Evolutionary conservation across 2,329 filamentous ascomycete genomes (phyloP).

Genomic region (Paecilomyces niveus): DNA sequence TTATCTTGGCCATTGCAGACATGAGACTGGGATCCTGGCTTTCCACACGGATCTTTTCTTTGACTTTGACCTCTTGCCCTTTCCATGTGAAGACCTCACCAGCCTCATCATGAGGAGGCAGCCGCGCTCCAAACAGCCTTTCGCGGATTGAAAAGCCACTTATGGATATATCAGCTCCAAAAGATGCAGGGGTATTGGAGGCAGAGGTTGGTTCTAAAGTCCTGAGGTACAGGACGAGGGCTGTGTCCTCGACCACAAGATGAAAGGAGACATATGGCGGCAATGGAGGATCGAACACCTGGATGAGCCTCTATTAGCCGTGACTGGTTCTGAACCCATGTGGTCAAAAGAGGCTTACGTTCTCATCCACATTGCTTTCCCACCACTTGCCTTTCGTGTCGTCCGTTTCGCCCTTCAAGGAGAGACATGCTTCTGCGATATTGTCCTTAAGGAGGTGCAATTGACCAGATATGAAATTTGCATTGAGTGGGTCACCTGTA

Average conservation of each 20-base stretch:
- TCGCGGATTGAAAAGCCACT: slow-evolving; percentile 54
- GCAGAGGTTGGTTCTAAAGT: slow-evolving; percentile 58
- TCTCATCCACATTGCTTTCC: slow-evolving; percentile 49
- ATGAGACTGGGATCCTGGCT: slow-evolving; percentile 83
- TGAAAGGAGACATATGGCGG: slow-evolving; percentile 64
- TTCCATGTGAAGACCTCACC: slow-evolving; percentile 66
- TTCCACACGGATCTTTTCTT: slow-evolving; percentile 83
- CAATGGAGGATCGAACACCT: slow-evolving; percentile 56
- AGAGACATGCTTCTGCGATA: slow-evolving; percentile 53
- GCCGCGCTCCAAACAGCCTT: slow-evolving; percentile 42
- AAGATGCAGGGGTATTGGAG: slow-evolving; percentile 56
- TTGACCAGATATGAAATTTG: slow-evolving; percentile 52
- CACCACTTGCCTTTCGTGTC: slow-evolving; percentile 48
- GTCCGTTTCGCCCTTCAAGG: slow-evolving; percentile 49
- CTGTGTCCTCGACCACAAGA: slow-evolving; percentile 63
- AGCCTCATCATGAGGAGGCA: slow-evolving; percentile 71
- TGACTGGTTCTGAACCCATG: slow-evolving; percentile 7
- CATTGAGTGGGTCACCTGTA: slow-evolving; percentile 58
- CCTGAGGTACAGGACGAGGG: slow-evolving; percentile 62
- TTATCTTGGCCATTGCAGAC: slow-evolving; percentile 74
- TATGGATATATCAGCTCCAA: slow-evolving; percentile 59
- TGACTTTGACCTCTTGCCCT: slow-evolving; percentile 69
- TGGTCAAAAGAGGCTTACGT: slow-evolving; percentile 39
- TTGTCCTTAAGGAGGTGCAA: slow-evolving; percentile 54
- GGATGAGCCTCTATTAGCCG: slow-evolving; percentile 3